Base-by-base conservation (phyloP, 768 basidiomycete species). In the Lactifluus rugatus region DNA sequence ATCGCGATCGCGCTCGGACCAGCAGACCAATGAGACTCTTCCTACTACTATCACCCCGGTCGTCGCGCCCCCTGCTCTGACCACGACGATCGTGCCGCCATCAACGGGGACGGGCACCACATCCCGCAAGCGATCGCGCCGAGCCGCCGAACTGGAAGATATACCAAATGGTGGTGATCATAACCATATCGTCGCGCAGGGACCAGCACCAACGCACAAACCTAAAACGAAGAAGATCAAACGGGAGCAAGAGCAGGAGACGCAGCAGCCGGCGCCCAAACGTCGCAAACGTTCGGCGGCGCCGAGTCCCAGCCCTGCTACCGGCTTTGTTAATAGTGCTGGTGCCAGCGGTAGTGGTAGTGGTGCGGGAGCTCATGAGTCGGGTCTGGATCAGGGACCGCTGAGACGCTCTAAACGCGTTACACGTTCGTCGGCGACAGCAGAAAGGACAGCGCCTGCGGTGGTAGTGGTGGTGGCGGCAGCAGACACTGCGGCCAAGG, bases 321-420 rank as follows among this genome's bases (percentile, higher is more conserved):
- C 36, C 21, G 11, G 17, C 17, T 42, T 32, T 16, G n/a, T 3
- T 14, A 2, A n/a, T 19, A 6, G n/a, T 2, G 34, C 3, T 23
- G 44, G 3, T 4, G 32, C 2, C 14, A 14, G 16, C 28, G 34
- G 28, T 16, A 42, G 6, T 11, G 11, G 2, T 45, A 36, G n/a
- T 4, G 19, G 23, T n/a, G n/a, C n/a, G 11, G 45, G 1, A 3
- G 32, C 4, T 13, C 9, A 11, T 26, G 13, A 23, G 46, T 36
- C 36, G 28, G 34, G 10, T 10, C 7, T 1, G 3, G 34, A 34
- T 13, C 54, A 47, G n/a, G 36, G 26, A 17, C 14, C 23, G 7
- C 8, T 55, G 36, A 42, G 58, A n/a, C 58, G 58, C 34, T 59
- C 58, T 54, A 23, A 32, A 23, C 52, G 58, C 32, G 25, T 54